Evolutionary conservation across 2,329 filamentous ascomycete species (phyloP).

Genomic region (Aplosporella prunicola): DNA sequence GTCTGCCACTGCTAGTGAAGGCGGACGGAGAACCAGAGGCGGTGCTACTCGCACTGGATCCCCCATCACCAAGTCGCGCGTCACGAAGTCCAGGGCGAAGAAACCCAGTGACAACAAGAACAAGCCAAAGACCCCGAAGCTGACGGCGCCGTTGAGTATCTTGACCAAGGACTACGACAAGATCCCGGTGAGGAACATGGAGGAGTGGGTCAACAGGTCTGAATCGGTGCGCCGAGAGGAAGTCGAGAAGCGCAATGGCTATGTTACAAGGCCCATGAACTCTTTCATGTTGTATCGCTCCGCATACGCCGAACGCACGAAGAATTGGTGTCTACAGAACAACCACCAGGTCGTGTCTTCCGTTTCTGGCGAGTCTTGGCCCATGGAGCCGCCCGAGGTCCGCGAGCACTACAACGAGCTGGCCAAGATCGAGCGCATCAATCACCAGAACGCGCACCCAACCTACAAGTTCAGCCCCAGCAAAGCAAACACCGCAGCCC

Average conservation of each 20-base stretch:
- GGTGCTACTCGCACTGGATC: slow-evolving; percentile 12
- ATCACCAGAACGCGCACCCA: slow-evolving; percentile 78
- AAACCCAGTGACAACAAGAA: slow-evolving; percentile 33
- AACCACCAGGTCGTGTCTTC: slow-evolving; percentile 91
- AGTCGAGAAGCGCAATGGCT: slow-evolving; percentile 60
- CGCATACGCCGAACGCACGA: slow-evolving; percentile 78
- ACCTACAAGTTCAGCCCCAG: slow-evolving; percentile 90
- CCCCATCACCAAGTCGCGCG: slow-evolving; percentile 1
- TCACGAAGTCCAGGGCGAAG: slow-evolving; percentile 14
- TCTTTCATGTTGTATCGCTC: slow-evolving; percentile 97
- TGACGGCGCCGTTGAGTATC: slow-evolving; percentile 61
- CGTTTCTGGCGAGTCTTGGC: slow-evolving; percentile 81
- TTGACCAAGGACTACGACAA: slow-evolving; percentile 54
- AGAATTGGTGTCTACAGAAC: slow-evolving; percentile 69
- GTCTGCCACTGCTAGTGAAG: slow-evolving; percentile 33
- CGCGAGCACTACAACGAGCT: slow-evolving; percentile 67
- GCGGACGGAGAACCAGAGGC: slow-evolving; percentile 31
- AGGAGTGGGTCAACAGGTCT: slow-evolving; percentile 65
- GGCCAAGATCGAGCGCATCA: slow-evolving; percentile 71
- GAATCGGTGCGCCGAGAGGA: slow-evolving; percentile 57
- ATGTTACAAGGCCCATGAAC: slow-evolving; percentile 90
- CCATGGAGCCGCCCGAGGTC: slow-evolving; percentile 63
- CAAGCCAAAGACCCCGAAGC: slow-evolving; percentile 41
- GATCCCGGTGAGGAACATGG: slow-evolving; percentile 67
- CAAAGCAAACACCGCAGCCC: slow-evolving; percentile 44